Evolutionary conservation across 2,329 filamentous ascomycete genomes (phyloP), one percentile per base, ranked within the genome.

Genomic region (Ascocoryne sarcoides): DNA sequence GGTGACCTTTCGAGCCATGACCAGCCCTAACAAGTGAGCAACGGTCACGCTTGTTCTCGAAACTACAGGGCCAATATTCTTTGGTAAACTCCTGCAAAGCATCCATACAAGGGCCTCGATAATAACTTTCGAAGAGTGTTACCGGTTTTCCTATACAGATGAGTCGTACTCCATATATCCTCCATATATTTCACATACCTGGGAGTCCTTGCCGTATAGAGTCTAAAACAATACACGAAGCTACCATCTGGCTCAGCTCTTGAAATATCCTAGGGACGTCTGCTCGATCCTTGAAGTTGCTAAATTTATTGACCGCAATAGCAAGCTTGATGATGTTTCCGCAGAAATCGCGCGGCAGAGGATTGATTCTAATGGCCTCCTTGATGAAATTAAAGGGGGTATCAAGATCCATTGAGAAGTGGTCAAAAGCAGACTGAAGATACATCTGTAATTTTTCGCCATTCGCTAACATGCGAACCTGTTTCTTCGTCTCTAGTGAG

Each of bases 261-360:
- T 20, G n/a, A 15, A 46, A 46, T 16, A 46, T 43, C 10, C 4
- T 16, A n/a, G 26, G 10, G 5, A 10, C 39, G 12, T 37, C 23
- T 10, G 30, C 29, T 9, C 9, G 10, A 4, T 33, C 14, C 12
- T 33, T n/a, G 8, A 18, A 4, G 5, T 40, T 16, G 18, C 15
- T 34, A 20, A 37, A 30, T 10, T 32, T 32, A n/a, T n/a, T n/a
- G n/a, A 32, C 18, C 4, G 30, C 30, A 15, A 47, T 31, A 3
- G 45, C 45, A 14, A 47, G 42, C n/a, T 40, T 37, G 2, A 47
- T 18, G n/a, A 47, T 47, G 30, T 37, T 44, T 2, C 42, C 42
- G 3, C 38, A 36, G 33, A 47, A 47, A 19, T 47, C 30, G 10
- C 10, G 8, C 10, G 42, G 45, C 28, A 47, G 42, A 2, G 45